Base-by-base conservation (phyloP, 192 early-diverging fungal genomes). In the Backusella psychrophila region DNA sequence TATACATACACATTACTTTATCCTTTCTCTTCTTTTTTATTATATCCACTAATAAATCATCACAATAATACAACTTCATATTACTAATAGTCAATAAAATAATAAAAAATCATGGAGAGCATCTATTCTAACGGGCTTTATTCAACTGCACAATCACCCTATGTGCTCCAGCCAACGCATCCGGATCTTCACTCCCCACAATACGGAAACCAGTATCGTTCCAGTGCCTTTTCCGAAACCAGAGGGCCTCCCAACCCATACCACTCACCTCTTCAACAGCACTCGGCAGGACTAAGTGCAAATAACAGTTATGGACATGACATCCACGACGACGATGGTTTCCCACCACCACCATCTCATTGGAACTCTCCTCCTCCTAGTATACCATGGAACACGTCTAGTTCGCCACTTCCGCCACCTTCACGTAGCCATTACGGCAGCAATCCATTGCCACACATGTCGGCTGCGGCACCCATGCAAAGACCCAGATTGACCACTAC, bases 401-500 rank as follows among this genome's bases (percentile, higher is more conserved):
- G 53, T 39, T 26, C 41, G 29, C 53, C 73, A 41, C 9, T 63
- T 2, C 56, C 59, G 7, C 74, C 66, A 26, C 63, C 74, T 39
- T 38, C 34, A 7, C n/a, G 29, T 49, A 15, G 11, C 11, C 11
- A 23, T n/a, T 71, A 33, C 49, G 41, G 41, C 31, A 29, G 2
- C 12, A 69, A 38, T 35, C 6, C 69, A 26, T 35, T 84, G 6
- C 77, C 84, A 4, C 85, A 41, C 73, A 80, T 75, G 74, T 86
- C 74, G n/a, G 26, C 63, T 21, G 26, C 39, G 9, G 26, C 56
- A 29, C 74, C 74, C 11, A 44, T 66, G 29, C 83, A 73, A 73
- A 86, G 78, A 74, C 88, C 80, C 53, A 86, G 77, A 73, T 84
- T 85, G 78, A 92, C 92, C 26, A 93, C 91, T 12, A 94, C 93